Base-by-base conservation (phyloP, 495 filamentous ascomycete genomes). In the Hypoxylon subgilvum region DNA sequence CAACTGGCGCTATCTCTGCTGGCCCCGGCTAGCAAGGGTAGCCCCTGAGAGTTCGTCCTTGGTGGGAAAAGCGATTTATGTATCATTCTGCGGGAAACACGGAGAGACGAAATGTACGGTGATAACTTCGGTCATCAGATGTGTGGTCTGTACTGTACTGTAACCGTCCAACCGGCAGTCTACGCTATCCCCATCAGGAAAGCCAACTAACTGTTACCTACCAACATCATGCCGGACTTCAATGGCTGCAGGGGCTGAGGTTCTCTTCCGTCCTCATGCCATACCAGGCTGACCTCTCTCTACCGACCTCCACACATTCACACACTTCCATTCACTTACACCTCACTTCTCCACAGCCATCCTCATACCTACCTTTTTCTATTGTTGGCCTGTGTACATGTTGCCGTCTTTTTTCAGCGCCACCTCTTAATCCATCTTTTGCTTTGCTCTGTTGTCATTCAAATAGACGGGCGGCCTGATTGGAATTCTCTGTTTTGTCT, bases 381-480 rank as follows among this genome's bases (percentile, higher is more conserved):
- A 44, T 41, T 34, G 30, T 58, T 53, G 48, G 42, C 44, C 18
- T 49, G 30, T 45, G 17, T 55, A 25, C 43, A 45, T 46, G 41
- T 57, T 35, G 49, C 51, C 36, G 36, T 58, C 28, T 49, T 58
- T 51, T 13, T 49, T 36, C 49, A 44, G 36, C 30, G 54, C 61
- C 61, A 58, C 61, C n/a, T n/a, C n/a, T 50, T 55, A 48, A 13
- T 44, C 36, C 40, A 31, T 57, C 48, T 59, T 63, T 69, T 61
- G 34, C 28, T 58, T 44, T 51, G 35, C 52, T 46, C 39, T 54
- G 39, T 53, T 63, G 51, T 63, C 50, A 32, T 36, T 58, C 41
- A 66, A 63, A 55, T 63, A 57, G 48, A 57, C 41, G 50, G 53
- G 60, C 34, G 48, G 43, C 52, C 47, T 56, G 36, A 41, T 57